Base-by-base conservation (phyloP, 371 early-diverging fungal genomes). In the Actinomucor elegans region DNA sequence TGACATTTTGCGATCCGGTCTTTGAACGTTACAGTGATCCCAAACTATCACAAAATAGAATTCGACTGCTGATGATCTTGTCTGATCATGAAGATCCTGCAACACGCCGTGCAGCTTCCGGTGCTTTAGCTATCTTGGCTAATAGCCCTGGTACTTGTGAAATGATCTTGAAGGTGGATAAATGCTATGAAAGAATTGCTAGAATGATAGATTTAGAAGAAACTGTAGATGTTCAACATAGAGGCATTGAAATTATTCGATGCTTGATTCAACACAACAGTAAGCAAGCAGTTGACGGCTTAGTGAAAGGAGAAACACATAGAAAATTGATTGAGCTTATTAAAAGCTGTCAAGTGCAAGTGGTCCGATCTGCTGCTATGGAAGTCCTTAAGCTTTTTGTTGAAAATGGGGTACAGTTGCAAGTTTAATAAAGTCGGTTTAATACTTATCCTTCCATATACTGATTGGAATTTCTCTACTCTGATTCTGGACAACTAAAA, bases 71-170 rank as follows among this genome's bases (percentile, higher is more conserved):
- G 63, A 67, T 94, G 23, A 94, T 96, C 1, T 67, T 97, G 20
- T 86, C 89, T 1, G 94, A 94, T 46, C 81, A 84, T 23, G 96
- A 95, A 21, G 95, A 95, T 61, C 69, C 81, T 29, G 86, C 77
- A 20, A 96, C 96, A 8, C 66, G 89, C 21, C 72, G 92, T 10
- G 98, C 98, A 2, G 93, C 96, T 1, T 81, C 88, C 1, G 98
- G 96, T 11, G 88, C 91, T 0, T 49, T 97, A 28, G 96, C 98
- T 1, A 91, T 95, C 23, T 73, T 97, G 34, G 75, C 84, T 3
- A 77, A 80, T 10, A 75, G 75, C 32, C 57, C 60, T 9, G 80
- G 77, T 21, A 79, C 83, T 18, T 81, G 84, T 46, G 55, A 67
- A 9, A 68, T 80, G 68, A 73, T 90, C 21, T 40, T 80, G 35